Base-by-base conservation (phyloP, 805 yeast species). In the Barnettozyma siamensis region DNA sequence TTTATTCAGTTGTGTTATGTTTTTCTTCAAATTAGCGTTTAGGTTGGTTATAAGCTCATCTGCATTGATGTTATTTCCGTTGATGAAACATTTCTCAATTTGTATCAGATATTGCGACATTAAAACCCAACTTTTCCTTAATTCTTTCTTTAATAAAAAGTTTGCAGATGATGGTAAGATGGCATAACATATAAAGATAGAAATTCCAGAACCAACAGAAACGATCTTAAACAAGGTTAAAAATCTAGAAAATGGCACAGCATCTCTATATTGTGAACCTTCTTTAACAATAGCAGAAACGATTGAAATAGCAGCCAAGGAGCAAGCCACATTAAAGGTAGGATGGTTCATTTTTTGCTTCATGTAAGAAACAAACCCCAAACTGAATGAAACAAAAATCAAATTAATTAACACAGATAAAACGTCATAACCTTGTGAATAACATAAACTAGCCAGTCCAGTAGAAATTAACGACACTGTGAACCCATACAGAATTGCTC, bases 261-360 rank as follows among this genome's bases (percentile, higher is more conserved):
- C 57, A 13, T 80, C 78, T 1, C 75, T 69, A 52, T 79, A 80
- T 37, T 72, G 64, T 34, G 80, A 75, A 12, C 88, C 89, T 52
- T 86, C 94, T 54, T 82, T 80, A 13, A 84, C 76, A 42, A 86
- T 70, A 44, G 85, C 79, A 0, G 88, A 73, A 3, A 85, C 78
- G 19, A 85, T 63, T 4, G 83, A 73, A 38, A 85, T 83, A 7
- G 85, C 77, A 2, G 89, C 85, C 36, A 85, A 63, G 0, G 88
- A 78, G 52, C 93, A 83, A 0, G 95, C 91, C 11, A 91, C 84
- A 51, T 83, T 83, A 61, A 85, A 86, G 0, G 84, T 81, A 16
- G 75, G 80, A 53, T 74, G 76, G 50, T 74, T 72, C 40, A 85
- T 75, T 44, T 73, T 69, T 52, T 80, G 87, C 48, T 87, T 86